Base-by-base conservation (phyloP, 495 filamentous ascomycete species). In the Haplographium delicatum region DNA sequence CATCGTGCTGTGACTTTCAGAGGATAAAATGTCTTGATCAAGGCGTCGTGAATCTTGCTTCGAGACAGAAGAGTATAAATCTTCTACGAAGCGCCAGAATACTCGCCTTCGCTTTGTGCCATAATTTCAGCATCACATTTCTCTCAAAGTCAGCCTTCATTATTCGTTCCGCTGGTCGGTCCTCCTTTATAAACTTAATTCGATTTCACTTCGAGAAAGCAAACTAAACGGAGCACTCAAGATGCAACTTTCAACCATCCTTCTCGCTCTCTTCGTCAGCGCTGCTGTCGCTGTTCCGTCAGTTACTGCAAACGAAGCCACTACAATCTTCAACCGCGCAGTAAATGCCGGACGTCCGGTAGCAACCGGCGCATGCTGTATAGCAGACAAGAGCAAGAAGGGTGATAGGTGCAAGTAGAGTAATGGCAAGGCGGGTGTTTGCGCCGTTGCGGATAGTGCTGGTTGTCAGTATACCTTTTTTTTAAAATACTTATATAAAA, bases 301-400 rank as follows among this genome's bases (percentile, higher is more conserved):
- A 2, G 24, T 30, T 13, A 30, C 34, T 19, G 24, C n/a, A n/a
- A n/a, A n/a, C n/a, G n/a, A n/a, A n/a, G n/a, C n/a, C n/a, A n/a
- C n/a, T n/a, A n/a, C 19, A 11, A 33, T 42, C 37, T 42, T 42
- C 24, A 25, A 11, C 22, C 37, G 24, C 22, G 47, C 37, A 4
- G 37, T 50, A 18, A 50, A 43, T 20, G 20, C 11, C 25, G 47
- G 37, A 5, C 47, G 47, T n/a, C 37, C 37, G 6, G 37, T 50
- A 1, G 47, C 47, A 13, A 18, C 11, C 15, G 47, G 37, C 11
- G 47, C 47, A 42, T 50, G 47, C 26, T 50, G 47, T 18, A 41
- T 50, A 23, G 47, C 47, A 8, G 24, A 41, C n/a, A 43, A 33
- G 35, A 50, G 24, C 19, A 50, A 50, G 26, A 50, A 50, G 45